phyloP scores from a whole-genome alignment of 805 yeast species.

The Pichia insulana region DNA sequence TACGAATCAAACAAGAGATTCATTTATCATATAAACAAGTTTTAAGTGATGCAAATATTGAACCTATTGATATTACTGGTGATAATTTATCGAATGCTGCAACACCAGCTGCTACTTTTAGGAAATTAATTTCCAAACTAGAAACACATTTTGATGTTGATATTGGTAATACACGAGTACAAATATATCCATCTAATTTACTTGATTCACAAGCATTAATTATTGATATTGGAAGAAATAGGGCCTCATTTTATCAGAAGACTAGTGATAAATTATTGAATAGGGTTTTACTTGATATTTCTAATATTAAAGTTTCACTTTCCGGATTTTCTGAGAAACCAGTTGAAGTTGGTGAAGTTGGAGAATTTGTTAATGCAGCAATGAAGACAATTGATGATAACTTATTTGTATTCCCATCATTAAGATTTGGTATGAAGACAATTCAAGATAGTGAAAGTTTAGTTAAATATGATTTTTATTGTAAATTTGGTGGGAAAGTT shows the following conservation, averaged over 20 bases:
- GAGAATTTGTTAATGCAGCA: slow-evolving; percentile 48
- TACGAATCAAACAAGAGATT: slow-evolving; percentile 67
- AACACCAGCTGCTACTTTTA: slow-evolving; percentile 14
- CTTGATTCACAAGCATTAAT: slow-evolving; percentile 70
- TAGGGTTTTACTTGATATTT: slow-evolving; percentile 49
- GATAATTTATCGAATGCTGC: not conserved
- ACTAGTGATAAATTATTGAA: slow-evolving; percentile 42
- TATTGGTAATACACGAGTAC: slow-evolving; percentile 47
- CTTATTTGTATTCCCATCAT: slow-evolving; percentile 71
- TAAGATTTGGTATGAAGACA: slow-evolving; percentile 67
- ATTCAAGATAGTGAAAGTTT: slow-evolving; percentile 39
- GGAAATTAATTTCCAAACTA: slow-evolving; percentile 32
- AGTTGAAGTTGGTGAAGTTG: slow-evolving; percentile 34
- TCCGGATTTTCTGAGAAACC: slow-evolving; percentile 47
- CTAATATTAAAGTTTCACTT: slow-evolving; percentile 58
- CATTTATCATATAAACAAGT: slow-evolving; percentile 68
- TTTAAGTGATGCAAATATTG: slow-evolving; percentile 45
- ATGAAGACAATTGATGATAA: slow-evolving; percentile 65
- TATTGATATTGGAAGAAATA: slow-evolving; percentile 44
- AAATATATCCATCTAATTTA: slow-evolving; percentile 76
- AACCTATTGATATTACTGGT: not conserved
- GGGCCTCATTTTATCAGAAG: slow-evolving; percentile 44
- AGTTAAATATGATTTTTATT: slow-evolving; percentile 59
- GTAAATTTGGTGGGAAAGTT: slow-evolving; percentile 81
- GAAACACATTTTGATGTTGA: slow-evolving; percentile 61